Base-by-base conservation (phyloP, 1,139 yeast species). In the Zhuliangozyma parablackwelliae region DNA sequence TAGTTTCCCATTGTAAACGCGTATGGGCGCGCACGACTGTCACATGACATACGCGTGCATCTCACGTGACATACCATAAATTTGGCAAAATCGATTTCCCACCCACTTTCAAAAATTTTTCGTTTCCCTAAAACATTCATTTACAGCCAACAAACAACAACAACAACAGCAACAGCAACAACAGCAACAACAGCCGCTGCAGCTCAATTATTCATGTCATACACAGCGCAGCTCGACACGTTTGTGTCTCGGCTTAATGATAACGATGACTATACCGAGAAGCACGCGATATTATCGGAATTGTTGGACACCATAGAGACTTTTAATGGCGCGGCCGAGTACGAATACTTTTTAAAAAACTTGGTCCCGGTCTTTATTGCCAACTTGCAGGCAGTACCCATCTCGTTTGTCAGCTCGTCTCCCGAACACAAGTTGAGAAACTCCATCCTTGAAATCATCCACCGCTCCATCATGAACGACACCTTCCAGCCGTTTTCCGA, bases 271-370 rank as follows among this genome's bases (percentile, higher is more conserved):
- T 70, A 70, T 48, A 73, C 74, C 43, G 65, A 78, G 6, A 78
- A 80, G 43, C 81, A 82, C 45, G 69, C 87, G 2, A 75, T 81
- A 12, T 75, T 88, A 29, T 78, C 89, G 11, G 97, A 92, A 58
- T 65, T 90, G 34, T 76, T 94, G 45, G 97, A 90, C 58, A 77
- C 87, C 58, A 73, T 89, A 34, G 97, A 90, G 54, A 74, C 87
- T 1, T 84, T 85, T 60, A 84, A 84, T 49, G 85, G 89, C 11
- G 78, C 86, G 5, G 73, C 79, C 12, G 96, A 88, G 50, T 86
- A 87, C 57, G 90, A 82, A 44, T 70, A 77, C 47, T 84, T 85
- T 49, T 61, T 85, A 35, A 69, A 74, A 43, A 72, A 71, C 41
- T 59, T 84, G 46, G 63, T 84, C 32, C 90, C 92, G 2, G 65